Conservation (phyloP, 2,329 filamentous ascomycete species). For the Fusarium zealandicum region DNA sequence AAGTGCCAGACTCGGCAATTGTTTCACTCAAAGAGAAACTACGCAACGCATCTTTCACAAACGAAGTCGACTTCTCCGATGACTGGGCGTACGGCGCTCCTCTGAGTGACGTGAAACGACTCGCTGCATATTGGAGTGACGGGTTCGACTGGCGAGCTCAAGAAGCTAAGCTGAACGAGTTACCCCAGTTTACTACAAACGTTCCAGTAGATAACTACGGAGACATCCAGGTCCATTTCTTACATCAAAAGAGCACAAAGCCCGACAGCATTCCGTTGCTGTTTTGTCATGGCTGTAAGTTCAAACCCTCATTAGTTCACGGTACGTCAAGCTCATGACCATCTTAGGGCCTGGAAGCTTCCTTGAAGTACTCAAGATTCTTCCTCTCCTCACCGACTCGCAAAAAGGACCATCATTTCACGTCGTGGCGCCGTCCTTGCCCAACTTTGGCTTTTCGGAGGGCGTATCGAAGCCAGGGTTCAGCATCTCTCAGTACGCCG, state of each 20-base stretch:
- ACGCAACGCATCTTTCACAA: slow-evolving; percentile 40
- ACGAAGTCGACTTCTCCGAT: slow-evolving; percentile 45
- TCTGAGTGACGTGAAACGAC: slow-evolving; percentile 45
- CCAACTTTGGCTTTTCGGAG: slow-evolving; percentile 56
- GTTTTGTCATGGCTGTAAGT: slow-evolving; percentile 70
- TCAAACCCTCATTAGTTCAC: too few species aligned
- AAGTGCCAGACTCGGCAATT: slow-evolving; percentile 44
- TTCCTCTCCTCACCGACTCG: slow-evolving; percentile 55
- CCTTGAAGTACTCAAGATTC: slow-evolving; percentile 69
- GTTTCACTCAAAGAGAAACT: slow-evolving; percentile 45
- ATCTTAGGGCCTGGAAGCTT: slow-evolving; percentile 72
- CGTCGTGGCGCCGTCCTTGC: slow-evolving; percentile 64
- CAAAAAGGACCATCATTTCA: slow-evolving; percentile 56
- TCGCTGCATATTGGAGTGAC: slow-evolving; percentile 48
- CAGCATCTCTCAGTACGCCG: slow-evolving; percentile 49
- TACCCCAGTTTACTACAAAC: slow-evolving; percentile 64
- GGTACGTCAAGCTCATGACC: slow-evolving; percentile 34
- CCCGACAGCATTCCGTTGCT: slow-evolving; percentile 67
- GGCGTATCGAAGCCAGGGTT: slow-evolving; percentile 44
- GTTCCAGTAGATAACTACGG: slow-evolving; percentile 65
- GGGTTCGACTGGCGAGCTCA: slow-evolving; percentile 69
- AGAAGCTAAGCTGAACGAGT: slow-evolving; percentile 64
- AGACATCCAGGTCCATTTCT: slow-evolving; percentile 67
- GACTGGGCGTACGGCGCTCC: slow-evolving; percentile 45
- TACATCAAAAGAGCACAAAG: slow-evolving; percentile 62